Conservation (phyloP, 2,329 filamentous ascomycete species). For the Talaromyces sp. region DNA sequence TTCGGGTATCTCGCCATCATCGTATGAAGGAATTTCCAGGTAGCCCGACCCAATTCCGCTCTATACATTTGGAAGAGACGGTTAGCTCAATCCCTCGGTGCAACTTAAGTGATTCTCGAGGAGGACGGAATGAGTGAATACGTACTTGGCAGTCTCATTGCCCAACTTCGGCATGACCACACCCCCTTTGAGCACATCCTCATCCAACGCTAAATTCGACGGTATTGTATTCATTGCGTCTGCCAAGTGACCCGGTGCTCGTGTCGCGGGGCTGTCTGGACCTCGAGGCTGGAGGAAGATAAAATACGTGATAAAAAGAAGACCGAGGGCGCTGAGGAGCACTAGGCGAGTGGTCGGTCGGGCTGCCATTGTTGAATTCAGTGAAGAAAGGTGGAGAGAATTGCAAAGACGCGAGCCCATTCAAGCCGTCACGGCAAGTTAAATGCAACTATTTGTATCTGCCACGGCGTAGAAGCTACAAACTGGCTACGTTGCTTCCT, state of each 20-base stretch:
- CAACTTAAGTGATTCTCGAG: neutral
- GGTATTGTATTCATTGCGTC: constrained; percentile 20
- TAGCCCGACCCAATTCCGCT: constrained; percentile 59
- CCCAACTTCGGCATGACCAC: constrained; percentile 45
- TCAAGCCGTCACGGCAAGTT: neutral
- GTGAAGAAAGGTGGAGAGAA: neutral
- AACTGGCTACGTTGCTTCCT: neutral
- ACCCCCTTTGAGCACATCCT: constrained; percentile 39
- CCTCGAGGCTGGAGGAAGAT: constrained; percentile 35
- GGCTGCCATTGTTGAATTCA: constrained; percentile 26
- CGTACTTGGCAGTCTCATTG: constrained; percentile 46
- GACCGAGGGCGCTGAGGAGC: constrained; percentile 28
- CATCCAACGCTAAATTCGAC: constrained; percentile 24
- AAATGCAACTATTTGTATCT: no score
- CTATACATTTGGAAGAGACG: constrained; percentile 27
- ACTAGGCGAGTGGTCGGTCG: constrained; percentile 36
- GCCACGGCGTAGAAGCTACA: neutral
- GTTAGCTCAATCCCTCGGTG: neutral
- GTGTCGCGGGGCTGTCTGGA: constrained; percentile 34
- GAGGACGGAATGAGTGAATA: constrained; percentile 13
- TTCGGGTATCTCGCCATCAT: constrained; percentile 63
- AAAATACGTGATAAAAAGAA: constrained; percentile 34
- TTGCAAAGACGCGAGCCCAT: neutral
- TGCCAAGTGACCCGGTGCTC: constrained; percentile 37
- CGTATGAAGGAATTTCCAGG: constrained; percentile 63